Conservation (phyloP, 1,139 yeast genomes). For the Lodderomyces pseudojiufengensis region DNA sequence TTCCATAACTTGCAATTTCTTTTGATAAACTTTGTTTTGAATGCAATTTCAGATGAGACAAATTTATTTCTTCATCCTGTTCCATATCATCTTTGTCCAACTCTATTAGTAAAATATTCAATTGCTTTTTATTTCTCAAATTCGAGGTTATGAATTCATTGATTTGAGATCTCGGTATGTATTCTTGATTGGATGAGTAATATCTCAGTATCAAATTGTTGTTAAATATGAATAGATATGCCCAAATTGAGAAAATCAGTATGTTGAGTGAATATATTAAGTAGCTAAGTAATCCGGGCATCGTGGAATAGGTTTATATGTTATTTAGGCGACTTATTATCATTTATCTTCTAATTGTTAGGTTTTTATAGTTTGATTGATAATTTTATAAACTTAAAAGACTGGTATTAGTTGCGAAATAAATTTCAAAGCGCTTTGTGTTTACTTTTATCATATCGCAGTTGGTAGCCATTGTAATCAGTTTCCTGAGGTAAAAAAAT, state of each 20-base stretch:
- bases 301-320: too few relatives aligned
- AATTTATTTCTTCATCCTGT: constrained; percentile 2
- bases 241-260: constrained; percentile 16
- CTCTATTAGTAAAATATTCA: constrained; percentile 18
- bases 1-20: background rate
- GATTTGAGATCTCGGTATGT: constrained; percentile 20
- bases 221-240: constrained; percentile 22
- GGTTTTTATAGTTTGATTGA: too few relatives aligned
- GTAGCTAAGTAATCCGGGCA: too few relatives aligned
- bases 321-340: too few relatives aligned
- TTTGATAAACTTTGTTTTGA: background rate
- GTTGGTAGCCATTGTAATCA: too few relatives aligned
- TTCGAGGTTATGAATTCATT: constrained; percentile 18
- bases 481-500: too few relatives aligned
- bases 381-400: too few relatives aligned
- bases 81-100: constrained; percentile 17
- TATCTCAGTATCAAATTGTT: constrained; percentile 24
- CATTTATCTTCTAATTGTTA: too few relatives aligned
- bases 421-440: too few relatives aligned
- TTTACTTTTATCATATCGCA: too few relatives aligned
- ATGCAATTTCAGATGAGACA: background rate
- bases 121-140: constrained; percentile 16
- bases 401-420: too few relatives aligned
- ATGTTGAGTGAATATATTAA: constrained; percentile 8
- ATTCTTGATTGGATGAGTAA: constrained; percentile 15